Conservation (phyloP, 148 eudicot genomes). For the Fagopyrum tataricum region DNA sequence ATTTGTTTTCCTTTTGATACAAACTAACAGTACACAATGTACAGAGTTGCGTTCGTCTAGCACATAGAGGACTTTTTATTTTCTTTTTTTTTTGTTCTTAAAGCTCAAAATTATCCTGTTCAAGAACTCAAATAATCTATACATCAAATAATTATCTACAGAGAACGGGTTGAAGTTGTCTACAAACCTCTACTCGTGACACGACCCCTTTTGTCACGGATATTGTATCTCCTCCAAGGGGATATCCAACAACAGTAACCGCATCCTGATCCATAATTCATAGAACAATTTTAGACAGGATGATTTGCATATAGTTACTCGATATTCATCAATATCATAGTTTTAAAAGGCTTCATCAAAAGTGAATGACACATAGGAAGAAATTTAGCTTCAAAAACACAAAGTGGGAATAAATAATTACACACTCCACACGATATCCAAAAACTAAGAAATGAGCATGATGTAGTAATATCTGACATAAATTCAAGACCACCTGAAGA, state of each 20-base stretch:
- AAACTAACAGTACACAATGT: neutral
- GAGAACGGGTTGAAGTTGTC: neutral
- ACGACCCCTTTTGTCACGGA: slow-evolving; percentile 98
- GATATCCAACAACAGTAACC: slow-evolving; percentile 98
- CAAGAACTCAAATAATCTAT: neutral
- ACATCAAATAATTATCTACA: neutral
- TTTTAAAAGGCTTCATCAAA: neutral
- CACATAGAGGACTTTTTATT: neutral
- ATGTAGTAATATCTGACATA: neutral
- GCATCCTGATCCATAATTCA: slow-evolving; percentile 54
- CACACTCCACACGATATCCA: neutral
- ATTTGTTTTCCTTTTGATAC: neutral
- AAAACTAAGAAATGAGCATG: neutral
- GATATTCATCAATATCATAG: neutral
- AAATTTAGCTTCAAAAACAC: neutral
- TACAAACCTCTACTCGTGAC: slow-evolving; percentile 88
- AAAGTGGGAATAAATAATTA: neutral
- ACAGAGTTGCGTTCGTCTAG: neutral
- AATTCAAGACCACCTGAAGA: slow-evolving; percentile 55
- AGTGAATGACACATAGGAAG: neutral
- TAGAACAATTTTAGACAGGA: neutral
- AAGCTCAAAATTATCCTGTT: neutral
- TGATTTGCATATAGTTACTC: neutral
- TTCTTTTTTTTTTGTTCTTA: neutral
- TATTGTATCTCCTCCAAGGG: slow-evolving; percentile 98